phyloP scores from a whole-genome alignment of 2,329 filamentous ascomycete species.

The Arachnomyces sp. region DNA sequence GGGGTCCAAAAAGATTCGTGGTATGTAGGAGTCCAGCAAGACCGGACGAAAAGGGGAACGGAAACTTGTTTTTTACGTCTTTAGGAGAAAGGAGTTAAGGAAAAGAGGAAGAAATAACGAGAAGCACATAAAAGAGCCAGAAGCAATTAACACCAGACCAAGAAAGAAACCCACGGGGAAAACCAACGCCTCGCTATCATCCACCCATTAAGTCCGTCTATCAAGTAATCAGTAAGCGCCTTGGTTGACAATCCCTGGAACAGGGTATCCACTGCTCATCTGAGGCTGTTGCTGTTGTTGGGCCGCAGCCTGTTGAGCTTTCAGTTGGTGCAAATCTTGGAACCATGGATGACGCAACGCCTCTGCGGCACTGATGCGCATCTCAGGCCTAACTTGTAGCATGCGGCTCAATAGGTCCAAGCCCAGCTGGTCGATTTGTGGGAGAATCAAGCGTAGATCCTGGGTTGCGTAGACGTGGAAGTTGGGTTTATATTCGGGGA shows the following conservation, averaged over 20 bases:
- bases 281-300: conserved; percentile 27
- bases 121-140: background rate
- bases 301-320: conserved; percentile 40
- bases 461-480: conserved; percentile 94
- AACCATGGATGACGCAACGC: conserved; percentile 93
- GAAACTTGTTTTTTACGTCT: too few species aligned
- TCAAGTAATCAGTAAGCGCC: conserved; percentile 8
- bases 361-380: conserved; percentile 78
- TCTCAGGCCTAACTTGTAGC: conserved; percentile 86
- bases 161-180: background rate
- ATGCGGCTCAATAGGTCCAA: conserved; percentile 82
- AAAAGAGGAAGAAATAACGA: too few species aligned
- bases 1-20: background rate
- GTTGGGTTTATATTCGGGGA: conserved; percentile 94
- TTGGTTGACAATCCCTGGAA: conserved; percentile 24
- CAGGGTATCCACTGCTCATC: conserved; percentile 29
- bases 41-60: background rate
- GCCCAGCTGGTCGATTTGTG: conserved; percentile 78
- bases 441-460: conserved; percentile 76
- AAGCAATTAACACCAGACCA: background rate
- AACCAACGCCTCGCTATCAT: conserved; percentile 5
- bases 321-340: conserved; percentile 51
- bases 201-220: background rate
- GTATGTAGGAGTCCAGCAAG: background rate
- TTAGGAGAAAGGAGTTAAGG: too few species aligned